Percentiles rank a stretch among this genome's conserved stretches.
Evolutionary conservation across 768 basidiomycete genomes (phyloP).

Genomic region (Podaxis rugospora): DNA sequence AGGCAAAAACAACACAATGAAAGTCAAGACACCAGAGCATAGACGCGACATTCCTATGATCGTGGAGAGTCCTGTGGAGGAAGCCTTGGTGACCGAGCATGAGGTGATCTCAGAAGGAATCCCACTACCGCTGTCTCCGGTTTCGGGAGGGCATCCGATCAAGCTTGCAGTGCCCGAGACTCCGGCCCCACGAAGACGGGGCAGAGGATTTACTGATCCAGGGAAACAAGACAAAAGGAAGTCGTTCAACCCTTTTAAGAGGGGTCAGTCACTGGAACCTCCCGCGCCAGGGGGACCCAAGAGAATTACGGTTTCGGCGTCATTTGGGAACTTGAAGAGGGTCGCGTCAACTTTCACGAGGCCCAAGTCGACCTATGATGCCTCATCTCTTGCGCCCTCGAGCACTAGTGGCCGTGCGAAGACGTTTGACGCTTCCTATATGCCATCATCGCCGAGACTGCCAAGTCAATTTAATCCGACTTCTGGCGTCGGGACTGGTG

Average conservation of each 20-base stretch:
- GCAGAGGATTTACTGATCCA: slow-evolving; percentile 16
- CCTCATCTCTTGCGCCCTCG: slow-evolving; percentile 3
- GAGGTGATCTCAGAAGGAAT: neutral
- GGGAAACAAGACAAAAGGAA: slow-evolving; percentile 15
- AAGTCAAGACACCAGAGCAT: slow-evolving; percentile 18
- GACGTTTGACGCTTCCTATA: slow-evolving; percentile 27
- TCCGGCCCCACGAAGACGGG: neutral
- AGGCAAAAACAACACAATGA: slow-evolving; percentile 17
- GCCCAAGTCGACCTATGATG: neutral
- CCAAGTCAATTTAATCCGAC: slow-evolving; percentile 13
- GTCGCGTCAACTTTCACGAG: neutral
- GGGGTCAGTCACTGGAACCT: slow-evolving; percentile 19
- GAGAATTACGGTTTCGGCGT: neutral
- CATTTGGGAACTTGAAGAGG: slow-evolving; percentile 3
- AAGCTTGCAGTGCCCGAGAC: neutral
- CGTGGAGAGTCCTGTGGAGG: slow-evolving; percentile 34
- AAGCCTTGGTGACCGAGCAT: slow-evolving; percentile 14
- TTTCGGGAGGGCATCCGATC: neutral
- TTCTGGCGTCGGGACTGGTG: neutral
- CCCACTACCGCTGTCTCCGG: slow-evolving; percentile 1
- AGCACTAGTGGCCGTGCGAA: slow-evolving; percentile 13
- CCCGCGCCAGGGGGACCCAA: slow-evolving; percentile 2
- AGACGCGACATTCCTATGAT: slow-evolving; percentile 24
- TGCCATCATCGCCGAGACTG: slow-evolving; percentile 34
- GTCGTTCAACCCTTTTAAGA: slow-evolving; percentile 35